phyloP scores from a whole-genome alignment of 805 yeast genomes.

The Metschnikowia henanensis region DNA sequence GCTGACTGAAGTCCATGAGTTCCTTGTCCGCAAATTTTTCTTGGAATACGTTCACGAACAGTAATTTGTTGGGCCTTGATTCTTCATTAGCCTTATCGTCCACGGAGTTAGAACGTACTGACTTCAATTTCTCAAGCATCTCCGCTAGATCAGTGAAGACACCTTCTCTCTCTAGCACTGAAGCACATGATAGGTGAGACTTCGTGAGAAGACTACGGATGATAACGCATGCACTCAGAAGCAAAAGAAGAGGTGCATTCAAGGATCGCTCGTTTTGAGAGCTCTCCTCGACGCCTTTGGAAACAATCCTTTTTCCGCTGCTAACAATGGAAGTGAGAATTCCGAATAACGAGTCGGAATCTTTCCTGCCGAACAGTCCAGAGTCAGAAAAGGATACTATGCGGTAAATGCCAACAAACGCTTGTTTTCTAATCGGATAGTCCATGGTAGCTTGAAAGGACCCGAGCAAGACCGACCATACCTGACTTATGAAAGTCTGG shows the following conservation, averaged over 20 bases:
- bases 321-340: conserved; percentile 61
- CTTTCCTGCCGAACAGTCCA: conserved; percentile 30
- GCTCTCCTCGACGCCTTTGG: conserved; percentile 1
- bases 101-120: too few species aligned
- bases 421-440: conserved; percentile 57
- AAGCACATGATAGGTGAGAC: conserved; percentile 44
- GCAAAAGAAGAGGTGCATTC: conserved; percentile 28
- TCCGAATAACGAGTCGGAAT: conserved; percentile 40
- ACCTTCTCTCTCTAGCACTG: conserved; percentile 70
- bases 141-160: conserved; percentile 49
- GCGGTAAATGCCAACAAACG: conserved; percentile 53
- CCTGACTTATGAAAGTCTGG: conserved; percentile 40
- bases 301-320: conserved; percentile 42
- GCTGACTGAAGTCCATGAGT: conserved; percentile 19
- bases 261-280: conserved; percentile 1
- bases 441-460: conserved; percentile 76
- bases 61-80: not conserved
- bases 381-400: conserved; percentile 44
- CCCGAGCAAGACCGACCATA: conserved; percentile 56
- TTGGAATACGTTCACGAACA: conserved; percentile 4
- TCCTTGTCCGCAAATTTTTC: conserved; percentile 33
- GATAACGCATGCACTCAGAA: conserved; percentile 53
- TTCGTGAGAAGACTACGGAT: conserved; percentile 44
- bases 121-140: too few species aligned
- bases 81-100: not conserved